Conservation (phyloP, 108 stramenopile genomes). For the Cyclostephanos tholiformis region DNA sequence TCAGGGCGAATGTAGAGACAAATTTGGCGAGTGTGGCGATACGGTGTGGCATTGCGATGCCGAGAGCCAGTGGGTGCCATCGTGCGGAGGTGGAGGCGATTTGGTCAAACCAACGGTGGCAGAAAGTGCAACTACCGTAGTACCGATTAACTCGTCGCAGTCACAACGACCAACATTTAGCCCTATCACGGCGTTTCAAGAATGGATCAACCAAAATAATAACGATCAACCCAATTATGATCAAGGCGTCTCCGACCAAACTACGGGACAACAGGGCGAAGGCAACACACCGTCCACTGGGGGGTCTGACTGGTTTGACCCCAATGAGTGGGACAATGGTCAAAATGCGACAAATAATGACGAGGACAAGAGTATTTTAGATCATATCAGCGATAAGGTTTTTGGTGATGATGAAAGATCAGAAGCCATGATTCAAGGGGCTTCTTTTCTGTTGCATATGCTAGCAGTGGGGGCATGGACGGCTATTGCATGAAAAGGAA, state of each 20-base stretch:
- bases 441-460: neutral
- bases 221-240: neutral
- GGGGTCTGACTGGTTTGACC: neutral
- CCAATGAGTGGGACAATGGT: neutral
- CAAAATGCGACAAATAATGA: neutral
- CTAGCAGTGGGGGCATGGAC: neutral
- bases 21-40: conserved; percentile 9
- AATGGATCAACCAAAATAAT: neutral
- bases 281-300: neutral
- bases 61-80: conserved; percentile 14
- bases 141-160: neutral
- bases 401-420: conserved; percentile 5
- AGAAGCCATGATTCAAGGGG: neutral
- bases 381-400: neutral
- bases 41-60: conserved; percentile 14
- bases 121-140: neutral
- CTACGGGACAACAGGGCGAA: conserved; percentile 2
- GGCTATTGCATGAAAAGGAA: neutral
- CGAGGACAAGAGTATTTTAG: neutral
- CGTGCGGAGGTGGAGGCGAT: conserved; percentile 13
- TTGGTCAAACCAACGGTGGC: conserved; percentile 1
- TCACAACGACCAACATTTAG: neutral
- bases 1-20: conserved; percentile 12
- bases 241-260: neutral
- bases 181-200: neutral